These are phyloP conservation scores for Globisporangium irregulare DNA, from an alignment of 352 stramenopile genomes.

Conservation along the genomic window DNA sequence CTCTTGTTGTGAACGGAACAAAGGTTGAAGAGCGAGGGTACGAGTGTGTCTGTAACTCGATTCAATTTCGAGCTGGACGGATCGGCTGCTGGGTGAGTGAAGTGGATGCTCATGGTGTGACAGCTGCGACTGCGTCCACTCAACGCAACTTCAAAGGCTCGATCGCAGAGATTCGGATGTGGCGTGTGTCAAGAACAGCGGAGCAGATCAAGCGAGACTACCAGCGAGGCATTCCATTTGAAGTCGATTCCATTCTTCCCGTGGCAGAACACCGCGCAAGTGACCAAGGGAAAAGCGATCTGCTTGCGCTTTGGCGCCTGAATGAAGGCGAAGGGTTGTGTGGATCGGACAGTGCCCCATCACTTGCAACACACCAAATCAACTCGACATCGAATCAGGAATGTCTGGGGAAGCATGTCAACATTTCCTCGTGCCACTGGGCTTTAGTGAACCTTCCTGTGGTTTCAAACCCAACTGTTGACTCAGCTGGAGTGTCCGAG, in stretches of 20 bases:
- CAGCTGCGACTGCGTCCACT: conserved; percentile 26
- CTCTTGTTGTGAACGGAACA: conserved; percentile 60
- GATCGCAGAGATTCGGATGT: conserved; percentile 75
- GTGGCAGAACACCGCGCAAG: not conserved
- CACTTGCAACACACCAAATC: conserved; percentile 1
- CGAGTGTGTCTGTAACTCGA: conserved; percentile 32
- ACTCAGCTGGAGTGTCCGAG: conserved; percentile 21
- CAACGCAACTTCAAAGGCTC: conserved; percentile 73
- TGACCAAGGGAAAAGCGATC: conserved; percentile 14
- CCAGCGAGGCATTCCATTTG: conserved; percentile 57
- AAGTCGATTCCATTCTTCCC: conserved; percentile 4
- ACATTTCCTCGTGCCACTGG: conserved; percentile 70
- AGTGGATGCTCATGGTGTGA: conserved; percentile 32
- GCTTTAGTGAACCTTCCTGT: conserved; percentile 53
- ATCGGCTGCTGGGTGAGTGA: conserved; percentile 76
- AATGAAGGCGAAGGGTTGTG: conserved; percentile 73
- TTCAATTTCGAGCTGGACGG: conserved; percentile 53
- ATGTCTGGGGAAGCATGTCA: conserved; percentile 34
- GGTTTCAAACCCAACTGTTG: conserved; percentile 37
- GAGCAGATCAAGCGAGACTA: conserved; percentile 59
- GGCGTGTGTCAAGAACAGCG: conserved; percentile 37
- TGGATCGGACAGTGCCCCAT: conserved; percentile 39
- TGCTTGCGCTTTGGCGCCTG: conserved; percentile 69
- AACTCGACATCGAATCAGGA: conserved; percentile 19
- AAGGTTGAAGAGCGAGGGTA: conserved; percentile 36